phyloP scores from a whole-genome alignment of 2,329 filamentous ascomycete genomes.

The Cryphonectria parasitica region DNA sequence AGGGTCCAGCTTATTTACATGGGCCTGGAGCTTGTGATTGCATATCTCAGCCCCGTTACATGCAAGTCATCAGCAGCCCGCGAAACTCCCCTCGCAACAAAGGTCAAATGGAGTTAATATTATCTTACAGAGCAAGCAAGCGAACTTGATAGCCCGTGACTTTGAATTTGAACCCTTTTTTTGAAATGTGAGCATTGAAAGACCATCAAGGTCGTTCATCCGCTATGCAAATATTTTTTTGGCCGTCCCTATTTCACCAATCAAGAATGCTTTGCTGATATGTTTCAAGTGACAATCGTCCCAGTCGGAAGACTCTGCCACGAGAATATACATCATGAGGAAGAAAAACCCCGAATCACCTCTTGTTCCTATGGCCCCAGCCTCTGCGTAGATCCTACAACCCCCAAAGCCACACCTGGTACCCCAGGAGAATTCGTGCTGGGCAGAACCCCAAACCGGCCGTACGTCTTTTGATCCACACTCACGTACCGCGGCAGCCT shows the following conservation, averaged over 20 bases:
- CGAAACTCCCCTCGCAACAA: background rate
- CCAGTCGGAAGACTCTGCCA: background rate
- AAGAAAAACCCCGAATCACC: background rate
- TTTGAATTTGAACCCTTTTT: background rate
- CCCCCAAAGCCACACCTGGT: conserved; percentile 64
- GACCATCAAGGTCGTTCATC: background rate
- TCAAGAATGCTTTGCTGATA: conserved; percentile 6
- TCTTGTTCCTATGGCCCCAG: conserved; percentile 60
- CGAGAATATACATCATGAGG: background rate
- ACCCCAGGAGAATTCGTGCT: conserved; percentile 46
- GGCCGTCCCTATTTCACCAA: background rate
- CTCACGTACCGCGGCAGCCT: conserved; percentile 90
- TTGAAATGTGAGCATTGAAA: too few species aligned
- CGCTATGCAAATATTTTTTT: background rate
- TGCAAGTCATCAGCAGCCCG: conserved; percentile 3
- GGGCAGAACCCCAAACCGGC: conserved; percentile 83
- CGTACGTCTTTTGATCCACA: conserved; percentile 94
- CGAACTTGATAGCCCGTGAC: background rate
- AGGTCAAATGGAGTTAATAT: background rate
- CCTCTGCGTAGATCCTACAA: conserved; percentile 68
- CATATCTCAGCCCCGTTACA: conserved; percentile 25
- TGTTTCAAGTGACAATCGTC: background rate
- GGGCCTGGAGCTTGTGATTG: conserved; percentile 22
- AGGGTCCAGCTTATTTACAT: conserved; percentile 6
- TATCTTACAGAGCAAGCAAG: background rate